Percentiles rank a stretch among this genome's conserved stretches.
phyloP scores from a whole-genome alignment of 352 stramenopile genomes.

The Pythium volutum region DNA sequence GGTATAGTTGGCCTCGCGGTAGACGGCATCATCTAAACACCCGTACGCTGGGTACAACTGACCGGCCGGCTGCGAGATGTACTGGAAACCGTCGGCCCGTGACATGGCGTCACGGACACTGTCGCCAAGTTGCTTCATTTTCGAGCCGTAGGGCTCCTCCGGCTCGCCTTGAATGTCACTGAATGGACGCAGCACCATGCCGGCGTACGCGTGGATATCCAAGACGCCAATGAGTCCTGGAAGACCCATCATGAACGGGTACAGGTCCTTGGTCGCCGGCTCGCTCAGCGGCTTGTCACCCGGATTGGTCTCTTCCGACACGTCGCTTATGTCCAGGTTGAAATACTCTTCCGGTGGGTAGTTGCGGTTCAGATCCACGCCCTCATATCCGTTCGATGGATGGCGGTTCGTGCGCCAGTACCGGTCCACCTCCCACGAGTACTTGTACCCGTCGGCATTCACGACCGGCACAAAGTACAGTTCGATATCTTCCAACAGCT shows the following conservation, averaged over 20 bases:
- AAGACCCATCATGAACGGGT: slow-evolving; percentile 52
- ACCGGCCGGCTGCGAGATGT: slow-evolving; percentile 50
- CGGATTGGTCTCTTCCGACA: slow-evolving; percentile 54
- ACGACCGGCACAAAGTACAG: slow-evolving; percentile 81
- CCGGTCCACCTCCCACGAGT: slow-evolving; percentile 56
- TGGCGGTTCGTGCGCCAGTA: slow-evolving; percentile 67
- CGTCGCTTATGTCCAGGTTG: slow-evolving; percentile 36
- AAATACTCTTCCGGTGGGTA: slow-evolving; percentile 61
- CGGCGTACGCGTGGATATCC: slow-evolving; percentile 65
- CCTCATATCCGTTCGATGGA: slow-evolving; percentile 32
- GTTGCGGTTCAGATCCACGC: slow-evolving; percentile 78
- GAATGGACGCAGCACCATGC: slow-evolving; percentile 62
- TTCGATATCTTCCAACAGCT: slow-evolving; percentile 43
- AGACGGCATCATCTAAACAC: slow-evolving; percentile 67
- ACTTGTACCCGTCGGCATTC: slow-evolving; percentile 79
- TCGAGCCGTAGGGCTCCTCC: slow-evolving; percentile 48
- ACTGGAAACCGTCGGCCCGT: slow-evolving; percentile 30
- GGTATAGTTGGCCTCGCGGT: slow-evolving; percentile 53
- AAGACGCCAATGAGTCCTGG: slow-evolving; percentile 45
- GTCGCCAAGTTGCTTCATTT: slow-evolving; percentile 42
- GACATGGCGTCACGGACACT: slow-evolving; percentile 51
- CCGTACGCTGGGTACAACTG: slow-evolving; percentile 67
- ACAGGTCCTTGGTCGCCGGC: slow-evolving; percentile 40
- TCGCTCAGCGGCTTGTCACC: slow-evolving; percentile 58
- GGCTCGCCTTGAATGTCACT: slow-evolving; percentile 39